A percentile compares a stretch with the other conserved stretches of the same genome.
Evolutionary conservation across 257 asterid genomes (phyloP).

Genomic region (Lycium ferocissimum): DNA sequence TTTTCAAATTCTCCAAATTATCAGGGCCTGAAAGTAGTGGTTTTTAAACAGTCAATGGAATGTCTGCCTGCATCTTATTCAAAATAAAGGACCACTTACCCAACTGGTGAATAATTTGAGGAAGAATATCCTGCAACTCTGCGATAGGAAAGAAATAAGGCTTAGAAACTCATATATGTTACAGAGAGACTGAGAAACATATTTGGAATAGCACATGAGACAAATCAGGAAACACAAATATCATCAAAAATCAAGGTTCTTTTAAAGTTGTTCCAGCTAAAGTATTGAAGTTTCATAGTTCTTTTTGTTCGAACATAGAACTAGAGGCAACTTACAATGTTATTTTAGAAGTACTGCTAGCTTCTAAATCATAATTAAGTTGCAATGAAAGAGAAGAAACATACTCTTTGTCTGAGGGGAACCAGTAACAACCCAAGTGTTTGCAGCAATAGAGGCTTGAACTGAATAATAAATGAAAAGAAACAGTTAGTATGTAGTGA

Average conservation of each 20-base stretch:
- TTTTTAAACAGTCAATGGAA: background rate
- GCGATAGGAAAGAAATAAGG: background rate
- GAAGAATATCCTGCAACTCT: conserved; percentile 42
- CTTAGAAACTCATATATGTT: background rate
- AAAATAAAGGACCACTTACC: conserved; percentile 22
- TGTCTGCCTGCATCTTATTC: background rate
- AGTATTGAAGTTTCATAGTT: background rate
- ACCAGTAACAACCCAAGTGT: conserved; percentile 83
- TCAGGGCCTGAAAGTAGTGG: conserved; percentile 57
- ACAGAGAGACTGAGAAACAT: background rate
- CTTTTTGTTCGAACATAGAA: background rate
- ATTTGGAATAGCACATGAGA: background rate
- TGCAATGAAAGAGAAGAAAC: conserved; percentile 18
- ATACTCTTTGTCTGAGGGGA: conserved; percentile 79
- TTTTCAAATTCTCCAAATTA: conserved; percentile 73
- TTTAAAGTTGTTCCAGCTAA: background rate
- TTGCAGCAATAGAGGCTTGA: conserved; percentile 78
- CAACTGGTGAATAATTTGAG: conserved; percentile 38
- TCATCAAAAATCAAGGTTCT: background rate
- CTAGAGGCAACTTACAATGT: background rate
- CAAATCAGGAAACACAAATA: background rate
- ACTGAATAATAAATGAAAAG: conserved; percentile 43
- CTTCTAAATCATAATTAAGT: background rate
- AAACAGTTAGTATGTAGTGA: background rate
- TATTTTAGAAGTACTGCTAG: background rate